Evolutionary conservation across 352 stramenopile species (phyloP), one percentile per base, ranked within the genome.

Genomic region (Phytophthora chlamydospora): DNA sequence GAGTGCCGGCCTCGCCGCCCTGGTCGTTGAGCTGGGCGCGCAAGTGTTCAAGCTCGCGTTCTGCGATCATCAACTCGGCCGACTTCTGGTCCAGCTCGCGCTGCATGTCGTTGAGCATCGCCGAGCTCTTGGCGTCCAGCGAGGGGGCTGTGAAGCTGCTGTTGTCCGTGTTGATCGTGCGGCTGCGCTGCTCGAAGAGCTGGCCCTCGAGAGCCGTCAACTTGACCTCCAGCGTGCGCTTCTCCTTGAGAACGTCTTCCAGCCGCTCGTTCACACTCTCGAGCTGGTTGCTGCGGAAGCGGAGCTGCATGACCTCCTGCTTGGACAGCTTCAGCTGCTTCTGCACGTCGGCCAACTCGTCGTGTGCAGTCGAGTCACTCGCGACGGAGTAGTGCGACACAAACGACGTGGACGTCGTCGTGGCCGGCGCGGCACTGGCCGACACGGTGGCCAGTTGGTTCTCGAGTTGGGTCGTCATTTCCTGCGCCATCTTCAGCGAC

Each of bases 221-320:
- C 62, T 93, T 93, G 31, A 89, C 84, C 51, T 91, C 73, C 4
- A 93, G 58, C 31, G 84, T 84, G 16, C 84, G 80, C 42, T 93
- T 93, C 55, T 91, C 84, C 58, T 91, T 91, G 16, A 90, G 56
- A n/a, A 78, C 69, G 0, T 88, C 77, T 45, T 93, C 84, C 1
- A 90, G 66, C 36, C 80, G 76, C 36, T 91, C 78, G 40, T 89
- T 61, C 3, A 90, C 71, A 38, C 75, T 87, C 36, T 90, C 84
- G 11, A 90, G 68, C 56, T 90, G 83, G 48, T 93, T 93, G 36
- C 82, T 91, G 31, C 84, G 84, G 69, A 90, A 93, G 0, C 82
- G 84, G 16, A 93, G 76, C 68, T 91, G 80, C 84, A 93, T 93
- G 11, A 89, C 82, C 46, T 93, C 84, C 41, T 93, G 84, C 31